phyloP scores from a whole-genome alignment of 768 basidiomycete genomes.

The Exidia glandulosa region DNA sequence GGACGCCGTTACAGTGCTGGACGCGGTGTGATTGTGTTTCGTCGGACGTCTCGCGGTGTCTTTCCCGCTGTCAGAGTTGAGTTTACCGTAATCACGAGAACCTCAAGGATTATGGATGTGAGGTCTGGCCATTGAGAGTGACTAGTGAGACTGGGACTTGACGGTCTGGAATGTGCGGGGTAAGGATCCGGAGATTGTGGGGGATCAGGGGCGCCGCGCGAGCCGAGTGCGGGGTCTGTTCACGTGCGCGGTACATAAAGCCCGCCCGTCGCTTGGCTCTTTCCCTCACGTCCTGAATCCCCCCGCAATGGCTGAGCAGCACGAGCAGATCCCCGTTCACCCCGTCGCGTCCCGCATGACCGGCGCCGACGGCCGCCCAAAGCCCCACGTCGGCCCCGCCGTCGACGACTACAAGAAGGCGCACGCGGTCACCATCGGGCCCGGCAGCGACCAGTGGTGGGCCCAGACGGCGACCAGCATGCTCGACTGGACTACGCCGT shows the following conservation, averaged over 20 bases:
- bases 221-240: not conserved
- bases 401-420: constrained; percentile 58
- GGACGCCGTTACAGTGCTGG: no score
- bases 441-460: constrained; percentile 82
- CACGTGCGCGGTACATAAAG: not conserved
- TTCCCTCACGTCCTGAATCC: not conserved
- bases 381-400: constrained; percentile 70
- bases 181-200: not conserved
- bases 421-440: constrained; percentile 64
- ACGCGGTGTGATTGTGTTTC: no score
- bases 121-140: no score
- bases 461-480: constrained; percentile 55
- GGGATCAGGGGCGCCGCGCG: not conserved
- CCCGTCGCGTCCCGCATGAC: constrained; percentile 70
- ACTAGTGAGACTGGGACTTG: no score
- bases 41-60: no score
- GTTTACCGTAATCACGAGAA: no score
- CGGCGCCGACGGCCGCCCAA: constrained; percentile 40
- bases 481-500: constrained; percentile 81
- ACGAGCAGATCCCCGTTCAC: constrained; percentile 30
- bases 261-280: not conserved
- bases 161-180: no score
- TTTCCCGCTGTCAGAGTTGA: no score
- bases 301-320: constrained; percentile 12
- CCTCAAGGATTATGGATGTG: no score